phyloP scores from a whole-genome alignment of 176 grass and related monocot species.

The Juncus inflexus region DNA sequence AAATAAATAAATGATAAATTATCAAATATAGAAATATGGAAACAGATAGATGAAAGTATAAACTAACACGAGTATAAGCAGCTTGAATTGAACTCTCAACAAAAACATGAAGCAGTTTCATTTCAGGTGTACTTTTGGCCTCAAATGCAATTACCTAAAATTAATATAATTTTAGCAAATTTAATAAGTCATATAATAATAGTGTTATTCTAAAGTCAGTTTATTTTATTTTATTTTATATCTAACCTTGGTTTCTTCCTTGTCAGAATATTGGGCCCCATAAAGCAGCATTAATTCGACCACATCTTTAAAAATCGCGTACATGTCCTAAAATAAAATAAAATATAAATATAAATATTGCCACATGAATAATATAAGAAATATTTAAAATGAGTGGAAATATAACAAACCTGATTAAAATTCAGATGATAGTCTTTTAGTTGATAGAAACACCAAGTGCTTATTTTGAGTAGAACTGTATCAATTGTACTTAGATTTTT shows the following conservation, averaged over 20 bases:
- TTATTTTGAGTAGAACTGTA: slow-evolving; percentile 54
- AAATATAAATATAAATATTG: background rate
- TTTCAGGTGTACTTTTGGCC: slow-evolving; percentile 34
- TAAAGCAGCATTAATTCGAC: slow-evolving; percentile 48
- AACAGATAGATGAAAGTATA: background rate
- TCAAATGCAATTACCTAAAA: slow-evolving; percentile 51
- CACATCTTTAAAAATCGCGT: slow-evolving; percentile 45
- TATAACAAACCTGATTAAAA: slow-evolving; percentile 62
- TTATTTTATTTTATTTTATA: background rate
- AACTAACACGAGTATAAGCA: slow-evolving; percentile 67
- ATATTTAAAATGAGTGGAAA: background rate
- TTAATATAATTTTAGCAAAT: slow-evolving; percentile 18
- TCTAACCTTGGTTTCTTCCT: slow-evolving; percentile 54
- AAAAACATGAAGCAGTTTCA: slow-evolving; percentile 49
- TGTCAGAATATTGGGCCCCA: slow-evolving; percentile 24
- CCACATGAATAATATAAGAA: background rate
- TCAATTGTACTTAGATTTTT: slow-evolving; percentile 55
- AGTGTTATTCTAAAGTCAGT: slow-evolving; percentile 15
- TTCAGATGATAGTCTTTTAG: slow-evolving; percentile 70
- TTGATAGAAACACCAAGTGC: slow-evolving; percentile 50
- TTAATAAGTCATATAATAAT: background rate
- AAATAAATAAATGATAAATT: slow-evolving; percentile 1
- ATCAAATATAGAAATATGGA: slow-evolving; percentile 9
- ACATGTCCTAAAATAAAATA: slow-evolving; percentile 42
- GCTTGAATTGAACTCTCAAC: slow-evolving; percentile 65